Conservation (phyloP, 805 yeast genomes). For the Saccharomycopsis vini region DNA sequence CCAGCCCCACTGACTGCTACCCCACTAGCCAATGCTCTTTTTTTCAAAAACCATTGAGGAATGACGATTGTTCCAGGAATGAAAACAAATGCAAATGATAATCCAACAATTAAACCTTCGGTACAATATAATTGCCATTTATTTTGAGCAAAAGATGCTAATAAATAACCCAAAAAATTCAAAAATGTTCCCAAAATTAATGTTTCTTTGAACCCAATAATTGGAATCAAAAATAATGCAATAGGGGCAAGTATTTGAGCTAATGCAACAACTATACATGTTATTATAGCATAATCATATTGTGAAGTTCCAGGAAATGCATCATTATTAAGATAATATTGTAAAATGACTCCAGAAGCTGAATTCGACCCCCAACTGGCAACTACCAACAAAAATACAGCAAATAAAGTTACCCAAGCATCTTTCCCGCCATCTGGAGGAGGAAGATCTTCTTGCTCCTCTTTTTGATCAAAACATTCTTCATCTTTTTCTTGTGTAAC, state of each 20-base stretch:
- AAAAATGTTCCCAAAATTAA: slow-evolving; percentile 40
- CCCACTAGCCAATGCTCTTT: slow-evolving; percentile 37
- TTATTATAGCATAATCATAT: slow-evolving; percentile 46
- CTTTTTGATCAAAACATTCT: not conserved
- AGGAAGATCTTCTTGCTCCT: slow-evolving; percentile 9
- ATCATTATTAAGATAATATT: slow-evolving; percentile 34
- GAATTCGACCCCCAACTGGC: slow-evolving; percentile 50
- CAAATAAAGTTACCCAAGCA: slow-evolving; percentile 41
- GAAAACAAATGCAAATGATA: slow-evolving; percentile 41
- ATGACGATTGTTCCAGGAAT: slow-evolving; percentile 51
- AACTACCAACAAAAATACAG: slow-evolving; percentile 27
- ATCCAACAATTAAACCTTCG: slow-evolving; percentile 58
- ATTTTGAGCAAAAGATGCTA: slow-evolving; percentile 51
- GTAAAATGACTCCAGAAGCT: slow-evolving; percentile 45
- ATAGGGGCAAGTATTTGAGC: slow-evolving; percentile 59
- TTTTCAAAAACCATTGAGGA: slow-evolving; percentile 65
- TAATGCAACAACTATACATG: slow-evolving; percentile 43
- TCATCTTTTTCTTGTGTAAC: not conserved
- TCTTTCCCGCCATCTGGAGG: slow-evolving; percentile 38
- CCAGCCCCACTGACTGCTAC: slow-evolving; percentile 27
- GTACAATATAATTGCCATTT: slow-evolving; percentile 61
- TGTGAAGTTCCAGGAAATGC: slow-evolving; percentile 41
- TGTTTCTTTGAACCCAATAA: slow-evolving; percentile 42
- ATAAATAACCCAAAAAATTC: slow-evolving; percentile 45
- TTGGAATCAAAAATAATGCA: slow-evolving; percentile 36